These are phyloP conservation scores for Rosa hybrid DNA, from an alignment of 331 rosid genomes.

Conservation along the genomic window DNA sequence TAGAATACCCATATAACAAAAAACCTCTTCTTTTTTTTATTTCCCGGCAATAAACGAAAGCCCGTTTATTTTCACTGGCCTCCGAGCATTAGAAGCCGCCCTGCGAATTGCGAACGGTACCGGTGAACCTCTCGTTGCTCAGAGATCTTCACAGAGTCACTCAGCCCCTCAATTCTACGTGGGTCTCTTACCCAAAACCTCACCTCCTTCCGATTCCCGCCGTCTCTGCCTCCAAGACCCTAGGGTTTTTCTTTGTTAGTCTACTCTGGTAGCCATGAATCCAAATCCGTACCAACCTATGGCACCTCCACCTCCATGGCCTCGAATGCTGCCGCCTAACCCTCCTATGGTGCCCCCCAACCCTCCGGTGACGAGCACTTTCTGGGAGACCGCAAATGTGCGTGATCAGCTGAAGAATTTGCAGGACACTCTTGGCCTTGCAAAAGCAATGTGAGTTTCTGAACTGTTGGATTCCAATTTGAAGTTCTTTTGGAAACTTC, in stretches of 20 bases:
- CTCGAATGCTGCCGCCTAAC: conserved; percentile 31
- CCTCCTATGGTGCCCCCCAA: conserved; percentile 51
- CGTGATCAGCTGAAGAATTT: conserved; percentile 48
- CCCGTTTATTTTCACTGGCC: too few species aligned
- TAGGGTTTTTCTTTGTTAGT: too few species aligned
- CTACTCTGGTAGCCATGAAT: neutral
- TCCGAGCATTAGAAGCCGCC: too few species aligned
- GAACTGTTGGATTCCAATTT: neutral
- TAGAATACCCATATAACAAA: too few species aligned
- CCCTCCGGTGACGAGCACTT: conserved; percentile 59
- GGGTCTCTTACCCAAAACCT: too few species aligned
- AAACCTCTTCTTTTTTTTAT: too few species aligned
- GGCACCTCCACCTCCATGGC: too few species aligned
- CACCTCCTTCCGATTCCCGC: too few species aligned
- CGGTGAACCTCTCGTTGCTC: neutral
- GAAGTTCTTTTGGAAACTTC: neutral
- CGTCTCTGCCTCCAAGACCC: too few species aligned
- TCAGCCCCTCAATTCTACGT: neutral
- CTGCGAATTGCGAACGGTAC: too few species aligned
- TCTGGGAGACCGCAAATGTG: conserved; percentile 66
- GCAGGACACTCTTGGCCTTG: conserved; percentile 65
- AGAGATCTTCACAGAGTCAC: neutral
- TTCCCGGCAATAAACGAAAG: neutral
- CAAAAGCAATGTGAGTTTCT: conserved; percentile 58
- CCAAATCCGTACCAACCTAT: neutral